Evolutionary conservation across 768 basidiomycete genomes (phyloP), one percentile per base, ranked within the genome.

Genomic region (Suillus brevipes): DNA sequence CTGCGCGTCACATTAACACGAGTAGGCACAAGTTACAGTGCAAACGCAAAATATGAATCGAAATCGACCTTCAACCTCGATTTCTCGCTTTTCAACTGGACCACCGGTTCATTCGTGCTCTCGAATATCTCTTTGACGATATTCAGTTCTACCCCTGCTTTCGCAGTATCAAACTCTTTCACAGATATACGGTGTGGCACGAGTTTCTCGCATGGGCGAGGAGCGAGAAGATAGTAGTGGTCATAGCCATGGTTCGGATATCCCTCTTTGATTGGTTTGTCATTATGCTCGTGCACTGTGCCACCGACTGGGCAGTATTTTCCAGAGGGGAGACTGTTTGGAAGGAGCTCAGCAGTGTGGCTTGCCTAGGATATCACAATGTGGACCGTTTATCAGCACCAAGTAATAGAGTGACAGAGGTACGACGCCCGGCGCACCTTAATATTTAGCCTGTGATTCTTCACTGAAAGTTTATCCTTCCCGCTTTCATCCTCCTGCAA

Each of bases 211-310:
- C 75, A 70, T 20, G 75, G 70, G 62, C 77, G 75, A 43, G 79
- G 75, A 42, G 75, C 71, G 73, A 91, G 81, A 6, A 84, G 66
- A 74, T 90, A 91, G 75, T 84, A 91, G 71, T 89, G 84, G 70
- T 91, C 90, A 70, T 91, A 90, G 45, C 90, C 87, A 20, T 69
- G 70, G 18, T 77, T 75, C 1, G 90, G 89, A 70, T 85, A 87
- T 18, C 77, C 67, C 37, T 88, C 80, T 10, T 87, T 87, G 64
- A 92, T 86, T 8, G 72, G 74, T 71, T 85, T 87, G n/a, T 72
- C 66, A 3, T 65, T 61, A 66, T 87, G 86, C 8, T 78, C 77
- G 70, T 89, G 86, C 5, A 78, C 77, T 1, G 82, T 81, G 36
- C 80, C 79, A 6, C 79, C 73, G 40, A 84, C 80, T 8, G 81